These are phyloP conservation scores for Exophiala sideris DNA, from an alignment of 2,329 filamentous ascomycete species.

Conservation along the genomic window DNA sequence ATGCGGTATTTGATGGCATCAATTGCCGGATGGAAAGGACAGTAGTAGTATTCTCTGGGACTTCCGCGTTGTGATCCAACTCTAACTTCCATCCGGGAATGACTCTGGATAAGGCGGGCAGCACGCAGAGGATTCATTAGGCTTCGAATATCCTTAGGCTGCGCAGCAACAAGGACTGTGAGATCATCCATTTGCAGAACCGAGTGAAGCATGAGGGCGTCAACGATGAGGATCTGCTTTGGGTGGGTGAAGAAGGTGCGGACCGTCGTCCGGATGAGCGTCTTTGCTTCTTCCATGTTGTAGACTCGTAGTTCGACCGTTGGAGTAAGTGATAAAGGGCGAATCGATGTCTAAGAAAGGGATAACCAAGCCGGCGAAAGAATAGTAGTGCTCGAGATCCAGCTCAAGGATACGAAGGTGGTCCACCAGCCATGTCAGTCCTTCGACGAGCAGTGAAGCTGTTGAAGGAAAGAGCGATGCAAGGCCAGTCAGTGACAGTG, in stretches of 20 bases:
- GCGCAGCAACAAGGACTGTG: conserved; percentile 80
- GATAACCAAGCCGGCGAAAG: not conserved
- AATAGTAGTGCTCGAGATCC: conserved; percentile 5
- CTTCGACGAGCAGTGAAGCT: conserved; percentile 24
- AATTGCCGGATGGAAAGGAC: conserved; percentile 90
- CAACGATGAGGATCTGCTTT: conserved; percentile 75
- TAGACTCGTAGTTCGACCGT: not conserved
- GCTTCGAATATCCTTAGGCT: conserved; percentile 87
- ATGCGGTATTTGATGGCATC: conserved; percentile 96
- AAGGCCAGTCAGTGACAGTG: not conserved
- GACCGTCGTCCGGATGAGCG: conserved; percentile 79
- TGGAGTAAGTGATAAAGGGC: not conserved
- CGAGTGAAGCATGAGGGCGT: conserved; percentile 73
- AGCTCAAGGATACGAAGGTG: conserved; percentile 7
- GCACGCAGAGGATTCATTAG: conserved; percentile 80
- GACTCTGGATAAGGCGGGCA: conserved; percentile 72
- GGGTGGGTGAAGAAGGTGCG: conserved; percentile 78
- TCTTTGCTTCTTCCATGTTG: conserved; percentile 65
- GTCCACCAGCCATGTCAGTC: conserved; percentile 15
- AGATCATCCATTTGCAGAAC: conserved; percentile 84
- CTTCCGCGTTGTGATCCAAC: conserved; percentile 78
- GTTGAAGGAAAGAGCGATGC: conserved; percentile 14
- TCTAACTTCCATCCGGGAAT: conserved; percentile 71
- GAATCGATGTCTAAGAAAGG: not conserved
- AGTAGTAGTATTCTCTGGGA: conserved; percentile 92